phyloP scores from a whole-genome alignment of 768 basidiomycete genomes.

The Rhodosporidiobolus odoratus region DNA sequence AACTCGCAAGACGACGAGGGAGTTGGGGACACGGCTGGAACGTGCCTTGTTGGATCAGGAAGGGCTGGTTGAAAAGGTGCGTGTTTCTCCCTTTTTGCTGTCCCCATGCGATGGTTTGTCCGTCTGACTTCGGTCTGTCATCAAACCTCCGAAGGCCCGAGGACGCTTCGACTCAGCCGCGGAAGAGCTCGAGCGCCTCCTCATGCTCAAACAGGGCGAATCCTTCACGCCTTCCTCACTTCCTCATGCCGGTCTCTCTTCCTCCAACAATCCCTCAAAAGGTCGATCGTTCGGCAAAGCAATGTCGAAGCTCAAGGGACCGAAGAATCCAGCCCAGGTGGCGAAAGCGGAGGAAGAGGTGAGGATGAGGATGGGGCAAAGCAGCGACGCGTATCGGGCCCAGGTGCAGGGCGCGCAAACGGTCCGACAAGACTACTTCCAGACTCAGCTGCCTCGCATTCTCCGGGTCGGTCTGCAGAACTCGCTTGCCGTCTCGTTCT shows the following conservation, averaged over 20 bases:
- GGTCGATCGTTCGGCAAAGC: slow-evolving; percentile 41
- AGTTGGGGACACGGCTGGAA: slow-evolving; percentile 81
- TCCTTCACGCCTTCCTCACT: slow-evolving; percentile 41
- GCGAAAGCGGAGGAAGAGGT: slow-evolving; percentile 94
- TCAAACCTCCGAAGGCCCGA: no score
- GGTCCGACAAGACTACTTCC: slow-evolving; percentile 94
- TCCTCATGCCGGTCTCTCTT: slow-evolving; percentile 29
- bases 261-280: slow-evolving; percentile 5
- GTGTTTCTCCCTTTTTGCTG: background rate
- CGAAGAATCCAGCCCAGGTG: slow-evolving; percentile 54
- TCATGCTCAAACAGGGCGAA: slow-evolving; percentile 93
- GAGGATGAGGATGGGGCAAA: slow-evolving; percentile 70
- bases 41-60: slow-evolving; percentile 83
- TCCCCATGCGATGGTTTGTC: no score
- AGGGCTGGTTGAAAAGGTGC: slow-evolving; percentile 68
- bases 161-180: slow-evolving; percentile 76
- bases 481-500: background rate
- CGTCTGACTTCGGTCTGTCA: no score
- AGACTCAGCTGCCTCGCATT: slow-evolving; percentile 89
- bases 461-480: slow-evolving; percentile 64
- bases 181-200: slow-evolving; percentile 86
- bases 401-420: slow-evolving; percentile 81
- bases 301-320: slow-evolving; percentile 42
- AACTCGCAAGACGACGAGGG: slow-evolving; percentile 90
- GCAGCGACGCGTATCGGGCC: slow-evolving; percentile 84